Percentiles rank a stretch among this genome's conserved stretches.
Evolutionary conservation across 768 basidiomycete species (phyloP).

Genomic region (Tylopilus subfusipes): DNA sequence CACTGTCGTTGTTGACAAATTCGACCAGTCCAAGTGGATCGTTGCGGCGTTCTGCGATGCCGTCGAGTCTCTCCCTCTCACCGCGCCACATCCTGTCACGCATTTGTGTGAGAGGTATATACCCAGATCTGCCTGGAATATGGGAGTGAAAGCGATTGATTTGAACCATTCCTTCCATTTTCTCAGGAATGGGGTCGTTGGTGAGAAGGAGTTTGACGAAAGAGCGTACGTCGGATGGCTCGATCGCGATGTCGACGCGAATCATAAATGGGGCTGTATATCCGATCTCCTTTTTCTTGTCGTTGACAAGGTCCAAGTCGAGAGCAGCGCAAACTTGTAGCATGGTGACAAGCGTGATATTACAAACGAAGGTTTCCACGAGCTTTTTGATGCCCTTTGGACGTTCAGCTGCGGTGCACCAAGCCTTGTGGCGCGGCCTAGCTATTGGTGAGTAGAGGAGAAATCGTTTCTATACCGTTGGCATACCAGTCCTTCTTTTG

Average conservation of each 20-base stretch:
- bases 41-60: neutral
- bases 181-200: neutral
- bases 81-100: neutral
- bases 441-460: neutral
- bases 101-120: constrained; percentile 8
- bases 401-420: constrained; percentile 10
- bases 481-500: constrained; percentile 19
- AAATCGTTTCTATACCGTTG: no score
- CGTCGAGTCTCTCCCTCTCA: constrained; percentile 2
- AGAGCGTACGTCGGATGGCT: constrained; percentile 4
- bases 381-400: constrained; percentile 15
- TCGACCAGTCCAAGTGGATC: constrained; percentile 13
- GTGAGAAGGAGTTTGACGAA: constrained; percentile 9
- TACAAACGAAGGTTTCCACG: constrained; percentile 7
- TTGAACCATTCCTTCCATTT: constrained; percentile 17
- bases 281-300: constrained; percentile 9
- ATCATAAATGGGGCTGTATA: constrained; percentile 15
- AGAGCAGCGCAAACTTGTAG: constrained; percentile 14
- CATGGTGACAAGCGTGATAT: constrained; percentile 1
- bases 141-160: constrained; percentile 13
- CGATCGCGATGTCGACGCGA: constrained; percentile 13
- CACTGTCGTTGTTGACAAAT: constrained; percentile 19
- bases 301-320: constrained; percentile 9
- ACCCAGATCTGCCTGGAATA: constrained; percentile 6
- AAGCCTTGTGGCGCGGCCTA: constrained; percentile 14